These are phyloP conservation scores for Lophium mytilinum DNA, from an alignment of 495 filamentous ascomycete genomes.

Conservation along the genomic window DNA sequence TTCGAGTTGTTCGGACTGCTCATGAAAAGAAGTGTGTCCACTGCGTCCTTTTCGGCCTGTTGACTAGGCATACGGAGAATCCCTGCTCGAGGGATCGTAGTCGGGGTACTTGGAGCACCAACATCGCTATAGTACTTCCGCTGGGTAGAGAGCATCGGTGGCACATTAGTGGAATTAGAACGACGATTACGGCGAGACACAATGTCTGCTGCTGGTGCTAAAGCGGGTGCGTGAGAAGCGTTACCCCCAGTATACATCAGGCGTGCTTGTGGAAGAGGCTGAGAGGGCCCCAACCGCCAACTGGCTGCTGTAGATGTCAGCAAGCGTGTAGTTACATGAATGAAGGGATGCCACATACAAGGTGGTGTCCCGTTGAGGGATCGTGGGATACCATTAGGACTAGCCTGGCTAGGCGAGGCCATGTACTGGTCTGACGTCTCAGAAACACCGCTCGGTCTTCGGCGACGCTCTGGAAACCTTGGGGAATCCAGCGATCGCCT, in stretches of 20 bases:
- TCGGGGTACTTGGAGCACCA: slow-evolving; percentile 16
- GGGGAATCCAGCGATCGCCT: slow-evolving; percentile 17
- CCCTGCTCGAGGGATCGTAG: slow-evolving; percentile 13
- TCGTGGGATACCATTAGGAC: slow-evolving; percentile 7
- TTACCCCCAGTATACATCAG: no score
- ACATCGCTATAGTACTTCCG: slow-evolving; percentile 24
- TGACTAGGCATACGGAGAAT: slow-evolving; percentile 50
- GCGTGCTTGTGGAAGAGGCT: not conserved
- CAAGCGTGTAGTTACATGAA: not conserved
- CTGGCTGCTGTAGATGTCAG: slow-evolving; percentile 6
- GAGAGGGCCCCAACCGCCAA: slow-evolving; percentile 9
- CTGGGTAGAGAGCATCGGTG: slow-evolving; percentile 16
- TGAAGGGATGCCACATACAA: slow-evolving; percentile 3
- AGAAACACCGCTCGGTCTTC: slow-evolving; percentile 21
- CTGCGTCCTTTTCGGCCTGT: slow-evolving; percentile 77
- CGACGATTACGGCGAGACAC: slow-evolving; percentile 22
- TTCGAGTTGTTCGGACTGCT: slow-evolving; percentile 70
- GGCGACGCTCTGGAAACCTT: slow-evolving; percentile 7
- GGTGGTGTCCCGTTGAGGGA: slow-evolving; percentile 7
- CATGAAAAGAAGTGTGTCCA: slow-evolving; percentile 81
- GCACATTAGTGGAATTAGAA: slow-evolving; percentile 18
- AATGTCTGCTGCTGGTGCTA: slow-evolving; percentile 25
- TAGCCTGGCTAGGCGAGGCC: slow-evolving; percentile 13
- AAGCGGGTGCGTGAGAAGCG: slow-evolving; percentile 1
- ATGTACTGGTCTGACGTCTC: slow-evolving; percentile 21